Conservation (phyloP, 2,329 filamentous ascomycete genomes). For the Hawksworthiomyces lignivorus region DNA sequence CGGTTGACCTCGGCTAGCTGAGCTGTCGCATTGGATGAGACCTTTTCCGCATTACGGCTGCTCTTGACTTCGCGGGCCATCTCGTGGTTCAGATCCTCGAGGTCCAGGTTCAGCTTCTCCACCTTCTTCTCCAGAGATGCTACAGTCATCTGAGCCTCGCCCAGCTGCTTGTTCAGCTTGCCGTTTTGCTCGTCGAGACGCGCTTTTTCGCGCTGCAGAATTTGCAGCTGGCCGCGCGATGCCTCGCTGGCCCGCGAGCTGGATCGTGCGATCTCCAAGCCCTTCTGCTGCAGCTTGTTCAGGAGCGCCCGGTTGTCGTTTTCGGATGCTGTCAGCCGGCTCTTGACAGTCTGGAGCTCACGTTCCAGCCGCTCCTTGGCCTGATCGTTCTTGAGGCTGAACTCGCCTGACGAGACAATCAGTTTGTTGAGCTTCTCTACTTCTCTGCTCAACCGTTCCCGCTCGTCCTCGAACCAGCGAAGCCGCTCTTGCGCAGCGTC, state of each 20-base stretch:
- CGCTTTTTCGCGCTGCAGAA: conserved; percentile 74
- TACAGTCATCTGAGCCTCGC: conserved; percentile 74
- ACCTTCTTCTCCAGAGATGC: conserved; percentile 87
- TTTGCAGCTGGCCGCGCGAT: conserved; percentile 66
- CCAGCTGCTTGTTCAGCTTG: conserved; percentile 74
- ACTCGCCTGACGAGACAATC: conserved; percentile 82
- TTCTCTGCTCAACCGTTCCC: conserved; percentile 65
- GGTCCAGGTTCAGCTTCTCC: conserved; percentile 78
- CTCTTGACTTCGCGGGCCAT: conserved; percentile 83
- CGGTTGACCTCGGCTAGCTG: conserved; percentile 86
- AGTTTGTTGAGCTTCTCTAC: conserved; percentile 81
- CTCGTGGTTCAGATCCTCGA: conserved; percentile 92
- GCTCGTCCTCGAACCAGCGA: conserved; percentile 72
- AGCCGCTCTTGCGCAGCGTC: conserved; percentile 70
- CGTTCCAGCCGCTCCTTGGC: conserved; percentile 89
- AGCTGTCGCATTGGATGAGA: conserved; percentile 67
- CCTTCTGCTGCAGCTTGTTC: conserved; percentile 96
- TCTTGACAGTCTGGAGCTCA: conserved; percentile 85
- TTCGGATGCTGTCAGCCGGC: conserved; percentile 81
- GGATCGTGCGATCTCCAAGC: conserved; percentile 87
- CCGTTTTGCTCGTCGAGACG: conserved; percentile 76
- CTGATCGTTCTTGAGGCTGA: conserved; percentile 83
- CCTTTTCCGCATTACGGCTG: conserved; percentile 83
- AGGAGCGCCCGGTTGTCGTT: conserved; percentile 93
- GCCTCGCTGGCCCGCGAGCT: conserved; percentile 79